phyloP scores from a whole-genome alignment of 805 yeast species.

The Nakazawaea ernobii region DNA sequence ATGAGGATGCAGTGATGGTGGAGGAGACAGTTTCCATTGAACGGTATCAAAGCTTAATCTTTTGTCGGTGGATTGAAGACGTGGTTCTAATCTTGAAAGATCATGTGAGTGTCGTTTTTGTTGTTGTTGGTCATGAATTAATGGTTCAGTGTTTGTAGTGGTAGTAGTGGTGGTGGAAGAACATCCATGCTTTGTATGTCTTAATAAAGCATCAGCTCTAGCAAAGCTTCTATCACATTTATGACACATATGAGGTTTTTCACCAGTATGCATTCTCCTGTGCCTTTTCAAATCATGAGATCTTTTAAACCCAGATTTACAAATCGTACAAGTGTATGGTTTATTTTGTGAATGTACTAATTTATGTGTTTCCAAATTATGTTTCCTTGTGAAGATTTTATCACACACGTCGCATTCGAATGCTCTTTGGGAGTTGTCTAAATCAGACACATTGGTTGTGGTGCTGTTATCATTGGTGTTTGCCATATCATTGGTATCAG shows the following conservation, averaged over 20 bases:
- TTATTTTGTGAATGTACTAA: conserved; percentile 60
- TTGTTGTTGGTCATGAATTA: not conserved
- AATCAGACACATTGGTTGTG: not conserved
- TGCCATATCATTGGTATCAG: not conserved
- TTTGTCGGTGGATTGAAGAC: not conserved
- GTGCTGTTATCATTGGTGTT: not conserved
- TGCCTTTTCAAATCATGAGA: conserved; percentile 76
- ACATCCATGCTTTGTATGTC: conserved; percentile 45
- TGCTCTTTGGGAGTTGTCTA: conserved; percentile 19
- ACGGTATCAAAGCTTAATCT: conserved; percentile 2
- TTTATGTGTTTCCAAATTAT: conserved; percentile 68
- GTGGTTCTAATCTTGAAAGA: not conserved
- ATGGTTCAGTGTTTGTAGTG: conserved; percentile 14
- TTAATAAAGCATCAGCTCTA: conserved; percentile 66
- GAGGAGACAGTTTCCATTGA: conserved; percentile 6
- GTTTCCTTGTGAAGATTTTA: conserved; percentile 64
- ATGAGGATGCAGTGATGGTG: not conserved
- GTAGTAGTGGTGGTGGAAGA: conserved; percentile 14
- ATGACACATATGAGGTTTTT: conserved; percentile 57
- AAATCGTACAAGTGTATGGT: conserved; percentile 58
- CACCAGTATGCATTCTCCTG: conserved; percentile 70
- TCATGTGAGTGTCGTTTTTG: too few species aligned
- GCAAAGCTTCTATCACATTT: conserved; percentile 64
- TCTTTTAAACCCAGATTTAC: conserved; percentile 60
- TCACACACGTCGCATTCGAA: conserved; percentile 55